These are phyloP conservation scores for Aspergillus melleus DNA, from an alignment of 2,329 filamentous ascomycete genomes.

Conservation along the genomic window DNA sequence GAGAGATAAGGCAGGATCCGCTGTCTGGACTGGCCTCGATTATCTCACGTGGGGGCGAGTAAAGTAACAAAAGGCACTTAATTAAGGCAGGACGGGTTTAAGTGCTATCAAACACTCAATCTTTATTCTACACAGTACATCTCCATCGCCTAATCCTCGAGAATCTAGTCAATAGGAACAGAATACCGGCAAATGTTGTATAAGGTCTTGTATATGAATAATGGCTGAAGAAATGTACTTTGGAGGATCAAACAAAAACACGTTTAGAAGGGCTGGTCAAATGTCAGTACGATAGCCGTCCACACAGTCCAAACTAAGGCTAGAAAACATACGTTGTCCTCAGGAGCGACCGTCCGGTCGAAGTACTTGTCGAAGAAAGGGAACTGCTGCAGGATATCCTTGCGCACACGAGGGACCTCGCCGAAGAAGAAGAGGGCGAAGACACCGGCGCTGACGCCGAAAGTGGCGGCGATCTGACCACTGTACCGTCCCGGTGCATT, in stretches of 20 bases:
- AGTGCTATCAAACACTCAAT: constrained; percentile 36
- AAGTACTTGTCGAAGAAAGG: constrained; percentile 60
- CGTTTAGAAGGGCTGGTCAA: constrained; percentile 38
- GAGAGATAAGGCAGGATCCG: constrained; percentile 5
- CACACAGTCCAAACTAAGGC: background rate
- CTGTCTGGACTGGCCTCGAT: background rate
- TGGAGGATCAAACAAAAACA: constrained; percentile 8
- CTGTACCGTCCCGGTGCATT: constrained; percentile 27
- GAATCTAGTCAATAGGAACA: constrained; percentile 12
- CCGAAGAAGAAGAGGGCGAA: constrained; percentile 66
- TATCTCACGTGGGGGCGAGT: too few relatives aligned
- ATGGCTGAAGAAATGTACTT: constrained; percentile 10
- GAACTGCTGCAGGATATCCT: constrained; percentile 62
- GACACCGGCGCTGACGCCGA: constrained; percentile 59
- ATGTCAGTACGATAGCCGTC: constrained; percentile 19
- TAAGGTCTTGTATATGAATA: constrained; percentile 9
- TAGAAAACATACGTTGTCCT: constrained; percentile 57
- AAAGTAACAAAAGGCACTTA: background rate
- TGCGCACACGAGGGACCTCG: constrained; percentile 61
- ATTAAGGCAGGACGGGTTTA: constrained; percentile 26
- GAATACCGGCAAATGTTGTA: constrained; percentile 15
- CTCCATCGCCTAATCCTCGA: constrained; percentile 13
- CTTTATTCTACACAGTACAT: constrained; percentile 40
- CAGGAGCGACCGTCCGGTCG: constrained; percentile 58
- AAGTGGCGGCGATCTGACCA: constrained; percentile 51